Conservation (phyloP, 2,329 filamentous ascomycete species). For the Didymosphaeria variabile region DNA sequence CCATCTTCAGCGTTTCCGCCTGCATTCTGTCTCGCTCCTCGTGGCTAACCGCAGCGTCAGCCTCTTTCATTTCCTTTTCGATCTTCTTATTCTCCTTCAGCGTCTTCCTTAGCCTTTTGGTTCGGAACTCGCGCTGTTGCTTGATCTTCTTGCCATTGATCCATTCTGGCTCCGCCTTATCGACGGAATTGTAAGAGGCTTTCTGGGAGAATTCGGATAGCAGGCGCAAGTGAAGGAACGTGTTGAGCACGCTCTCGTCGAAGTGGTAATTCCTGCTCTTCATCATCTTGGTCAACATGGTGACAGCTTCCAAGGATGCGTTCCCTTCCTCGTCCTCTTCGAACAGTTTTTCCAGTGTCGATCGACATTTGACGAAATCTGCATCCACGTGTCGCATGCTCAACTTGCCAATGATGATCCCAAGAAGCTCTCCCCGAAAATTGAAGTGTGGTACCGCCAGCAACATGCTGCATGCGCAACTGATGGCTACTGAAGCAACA, state of each 20-base stretch:
- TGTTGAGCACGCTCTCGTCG: slow-evolving; percentile 86
- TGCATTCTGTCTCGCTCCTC: slow-evolving; percentile 95
- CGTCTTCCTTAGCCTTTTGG: slow-evolving; percentile 84
- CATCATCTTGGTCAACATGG: slow-evolving; percentile 92
- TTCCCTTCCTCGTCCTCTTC: slow-evolving; percentile 88
- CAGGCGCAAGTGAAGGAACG: slow-evolving; percentile 88
- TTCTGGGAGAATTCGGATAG: slow-evolving; percentile 88
- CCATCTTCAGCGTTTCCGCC: slow-evolving; percentile 92
- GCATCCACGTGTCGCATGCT: slow-evolving; percentile 75
- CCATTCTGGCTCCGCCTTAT: slow-evolving; percentile 63
- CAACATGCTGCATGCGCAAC: slow-evolving; percentile 83
- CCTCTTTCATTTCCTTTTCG: slow-evolving; percentile 91
- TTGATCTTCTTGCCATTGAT: slow-evolving; percentile 68
- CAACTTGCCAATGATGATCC: slow-evolving; percentile 85
- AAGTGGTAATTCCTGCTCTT: slow-evolving; percentile 83
- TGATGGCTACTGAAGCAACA: slow-evolving; percentile 79
- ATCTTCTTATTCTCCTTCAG: slow-evolving; percentile 86
- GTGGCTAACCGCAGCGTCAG: slow-evolving; percentile 88
- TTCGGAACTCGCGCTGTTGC: slow-evolving; percentile 83
- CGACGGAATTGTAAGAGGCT: slow-evolving; percentile 79
- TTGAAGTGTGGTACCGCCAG: slow-evolving; percentile 94
- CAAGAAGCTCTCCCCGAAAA: slow-evolving; percentile 86
- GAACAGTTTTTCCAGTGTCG: slow-evolving; percentile 84
- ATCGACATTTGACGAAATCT: slow-evolving; percentile 79
- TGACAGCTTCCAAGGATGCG: slow-evolving; percentile 85